phyloP scores from a whole-genome alignment of 352 stramenopile species.

The Phytophthora vignae region DNA sequence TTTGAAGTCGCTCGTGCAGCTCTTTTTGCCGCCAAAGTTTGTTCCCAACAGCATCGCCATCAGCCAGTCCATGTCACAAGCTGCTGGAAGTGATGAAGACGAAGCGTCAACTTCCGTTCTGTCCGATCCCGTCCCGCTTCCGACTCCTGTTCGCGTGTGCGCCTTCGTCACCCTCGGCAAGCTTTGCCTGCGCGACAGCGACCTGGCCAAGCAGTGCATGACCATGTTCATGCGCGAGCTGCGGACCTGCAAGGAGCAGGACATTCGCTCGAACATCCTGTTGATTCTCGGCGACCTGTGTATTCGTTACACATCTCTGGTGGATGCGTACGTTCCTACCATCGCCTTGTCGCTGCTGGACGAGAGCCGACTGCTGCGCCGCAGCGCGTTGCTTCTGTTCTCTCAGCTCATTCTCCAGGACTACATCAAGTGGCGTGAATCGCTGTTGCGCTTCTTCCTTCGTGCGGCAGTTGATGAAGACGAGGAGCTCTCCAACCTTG shows the following conservation, averaged over 20 bases:
- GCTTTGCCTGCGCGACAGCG: constrained; percentile 95
- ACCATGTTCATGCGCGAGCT: constrained; percentile 97
- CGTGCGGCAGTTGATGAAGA: constrained; percentile 95
- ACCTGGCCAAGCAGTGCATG: constrained; percentile 93
- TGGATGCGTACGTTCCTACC: constrained; percentile 95
- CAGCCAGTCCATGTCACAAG: constrained; percentile 24
- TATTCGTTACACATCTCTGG: constrained; percentile 96
- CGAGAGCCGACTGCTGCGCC: constrained; percentile 87
- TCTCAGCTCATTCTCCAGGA: constrained; percentile 97
- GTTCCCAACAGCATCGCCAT: constrained; percentile 37
- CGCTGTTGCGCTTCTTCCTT: constrained; percentile 96
- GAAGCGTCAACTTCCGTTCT: constrained; percentile 16
- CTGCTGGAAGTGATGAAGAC: constrained; percentile 36
- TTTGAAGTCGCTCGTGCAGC: constrained; percentile 74
- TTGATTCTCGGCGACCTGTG: constrained; percentile 97
- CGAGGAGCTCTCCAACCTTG: constrained; percentile 93
- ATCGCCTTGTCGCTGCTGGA: constrained; percentile 96
- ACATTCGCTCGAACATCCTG: constrained; percentile 97
- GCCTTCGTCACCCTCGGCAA: constrained; percentile 96
- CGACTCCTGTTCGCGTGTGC: constrained; percentile 88
- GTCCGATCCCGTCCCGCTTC: constrained; percentile 52
- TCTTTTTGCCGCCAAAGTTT: constrained; percentile 81
- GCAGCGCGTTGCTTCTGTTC: constrained; percentile 96
- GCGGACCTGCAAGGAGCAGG: constrained; percentile 73
- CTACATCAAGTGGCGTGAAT: constrained; percentile 98